Base-by-base conservation (phyloP, 768 basidiomycete genomes). In the Leccinum longicurvipes region DNA sequence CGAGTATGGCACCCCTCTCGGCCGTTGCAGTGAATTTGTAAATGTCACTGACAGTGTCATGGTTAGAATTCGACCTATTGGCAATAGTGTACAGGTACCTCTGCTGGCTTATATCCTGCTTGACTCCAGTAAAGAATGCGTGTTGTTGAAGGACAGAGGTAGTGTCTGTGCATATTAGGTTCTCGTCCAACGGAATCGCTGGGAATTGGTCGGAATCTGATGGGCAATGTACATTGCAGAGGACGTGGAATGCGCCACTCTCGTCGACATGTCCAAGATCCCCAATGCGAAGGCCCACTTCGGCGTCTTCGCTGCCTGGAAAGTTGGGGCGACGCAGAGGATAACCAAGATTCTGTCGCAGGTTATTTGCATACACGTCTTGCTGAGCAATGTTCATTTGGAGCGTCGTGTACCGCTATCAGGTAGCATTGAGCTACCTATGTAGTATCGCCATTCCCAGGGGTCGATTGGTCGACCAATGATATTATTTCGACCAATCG, bases 211-310 rank as follows among this genome's bases (percentile, higher is more conserved):
- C 32, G 39, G 10, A 11, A 1, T 2, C 9, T 10, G 39, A 19
- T 19, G 28, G 19, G 48, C 6, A 55, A 14, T 0, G 3, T 6
- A 73, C 67, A 31, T 73, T 73, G 62, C 73, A 74, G 0, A 73
- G 61, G 54, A 68, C 68, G 31, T 63, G 57, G 41, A 76, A 62
- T 21, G 15, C 39, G 19, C 73, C 74, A 31, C 57, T 39, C 1
- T 59, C 53, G 3, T 65, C 64, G 15, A 75, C 47, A 28, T 70
- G 57, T 10, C 71, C 71, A 6, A 75, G 68, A 55, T 75, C 73
- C 1, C 73, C 73, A 11, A 75, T 70, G 31, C 58, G 65, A 19
- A 71, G 52, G 1, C 73, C 72, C 15, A 60, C 49, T n/a, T 29
- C 36, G 21, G 51, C 57, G 19, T 73, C 69, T 10, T 28, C 27